These are phyloP conservation scores for Lantana camara DNA, from an alignment of 257 asterid genomes.

Conservation along the genomic window DNA sequence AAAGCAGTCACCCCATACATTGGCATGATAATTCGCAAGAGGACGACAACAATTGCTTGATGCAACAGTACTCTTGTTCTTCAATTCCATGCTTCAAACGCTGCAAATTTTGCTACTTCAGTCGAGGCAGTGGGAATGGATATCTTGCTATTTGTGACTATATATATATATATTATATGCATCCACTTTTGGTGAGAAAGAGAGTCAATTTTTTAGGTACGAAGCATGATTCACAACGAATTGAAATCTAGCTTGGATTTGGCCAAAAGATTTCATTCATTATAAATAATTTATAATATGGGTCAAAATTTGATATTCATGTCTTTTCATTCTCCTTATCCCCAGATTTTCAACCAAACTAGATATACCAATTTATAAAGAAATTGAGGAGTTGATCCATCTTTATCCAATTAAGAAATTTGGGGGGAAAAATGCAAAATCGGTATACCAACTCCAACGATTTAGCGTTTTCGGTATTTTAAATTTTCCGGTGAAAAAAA, in stretches of 20 bases:
- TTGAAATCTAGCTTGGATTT: neutral
- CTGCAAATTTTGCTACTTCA: neutral
- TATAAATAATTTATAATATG: no score
- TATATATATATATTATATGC: neutral
- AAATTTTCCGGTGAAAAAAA: no score
- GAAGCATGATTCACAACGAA: neutral
- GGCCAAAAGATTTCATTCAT: neutral
- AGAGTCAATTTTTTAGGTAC: neutral
- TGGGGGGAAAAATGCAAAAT: no score
- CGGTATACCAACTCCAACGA: no score
- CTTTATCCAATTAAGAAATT: no score
- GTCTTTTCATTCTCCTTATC: neutral
- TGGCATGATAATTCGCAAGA: constrained; percentile 26
- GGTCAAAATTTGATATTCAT: neutral
- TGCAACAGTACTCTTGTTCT: neutral
- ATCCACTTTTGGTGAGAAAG: neutral
- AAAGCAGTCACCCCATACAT: constrained; percentile 27
- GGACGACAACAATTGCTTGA: constrained; percentile 1
- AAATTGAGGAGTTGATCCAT: no score
- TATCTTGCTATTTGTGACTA: neutral
- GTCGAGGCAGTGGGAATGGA: neutral
- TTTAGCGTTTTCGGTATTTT: no score
- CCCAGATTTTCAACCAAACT: no score
- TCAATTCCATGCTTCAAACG: neutral
- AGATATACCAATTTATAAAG: no score